Evolutionary conservation across 2,329 filamentous ascomycete genomes (phyloP).

Genomic region (Cladophialophora bantiana): DNA sequence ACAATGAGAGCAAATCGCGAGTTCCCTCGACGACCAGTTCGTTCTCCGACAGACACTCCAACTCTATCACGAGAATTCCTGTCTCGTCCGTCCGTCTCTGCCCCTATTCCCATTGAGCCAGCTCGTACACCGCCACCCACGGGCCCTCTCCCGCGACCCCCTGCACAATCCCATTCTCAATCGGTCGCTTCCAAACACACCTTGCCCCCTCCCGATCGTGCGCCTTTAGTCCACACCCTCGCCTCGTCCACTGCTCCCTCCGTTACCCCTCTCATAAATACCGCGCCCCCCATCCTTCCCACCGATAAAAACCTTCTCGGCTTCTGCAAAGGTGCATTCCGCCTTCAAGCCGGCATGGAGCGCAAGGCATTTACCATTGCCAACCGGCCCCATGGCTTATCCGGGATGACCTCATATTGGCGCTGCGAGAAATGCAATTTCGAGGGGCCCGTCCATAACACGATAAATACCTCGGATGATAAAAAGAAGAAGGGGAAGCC

Average conservation of each 20-base stretch:
- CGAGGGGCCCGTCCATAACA: slow-evolving; percentile 46
- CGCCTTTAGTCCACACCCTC: slow-evolving; percentile 15
- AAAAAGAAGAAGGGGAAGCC: slow-evolving; percentile 37
- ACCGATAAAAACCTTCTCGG: slow-evolving; percentile 46
- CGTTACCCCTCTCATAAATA: slow-evolving; percentile 10
- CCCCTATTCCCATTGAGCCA: slow-evolving; percentile 16
- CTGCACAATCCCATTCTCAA: slow-evolving; percentile 18
- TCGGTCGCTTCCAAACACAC: slow-evolving; percentile 17
- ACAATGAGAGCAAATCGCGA: slow-evolving; percentile 7
- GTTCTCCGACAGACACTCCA: slow-evolving; percentile 1
- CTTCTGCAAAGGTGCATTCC: slow-evolving; percentile 49
- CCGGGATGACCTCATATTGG: slow-evolving; percentile 44
- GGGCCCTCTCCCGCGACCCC: slow-evolving; percentile 9
- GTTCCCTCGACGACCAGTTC: slow-evolving; percentile 14
- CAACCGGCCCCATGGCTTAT: slow-evolving; percentile 36
- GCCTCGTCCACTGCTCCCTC: slow-evolving; percentile 19
- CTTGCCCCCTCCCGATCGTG: slow-evolving; percentile 6
- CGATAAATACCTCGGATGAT: slow-evolving; percentile 29
- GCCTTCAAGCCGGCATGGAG: slow-evolving; percentile 37
- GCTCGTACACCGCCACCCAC: slow-evolving; percentile 12
- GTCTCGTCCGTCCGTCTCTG: slow-evolving; percentile 9
- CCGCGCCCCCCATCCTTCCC: slow-evolving; percentile 41
- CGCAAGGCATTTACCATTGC: slow-evolving; percentile 35
- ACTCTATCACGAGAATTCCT: slow-evolving; percentile 8
- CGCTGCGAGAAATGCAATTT: slow-evolving; percentile 54